phyloP scores from a whole-genome alignment of 2,329 filamentous ascomycete genomes.

The Fusarium sp. region DNA sequence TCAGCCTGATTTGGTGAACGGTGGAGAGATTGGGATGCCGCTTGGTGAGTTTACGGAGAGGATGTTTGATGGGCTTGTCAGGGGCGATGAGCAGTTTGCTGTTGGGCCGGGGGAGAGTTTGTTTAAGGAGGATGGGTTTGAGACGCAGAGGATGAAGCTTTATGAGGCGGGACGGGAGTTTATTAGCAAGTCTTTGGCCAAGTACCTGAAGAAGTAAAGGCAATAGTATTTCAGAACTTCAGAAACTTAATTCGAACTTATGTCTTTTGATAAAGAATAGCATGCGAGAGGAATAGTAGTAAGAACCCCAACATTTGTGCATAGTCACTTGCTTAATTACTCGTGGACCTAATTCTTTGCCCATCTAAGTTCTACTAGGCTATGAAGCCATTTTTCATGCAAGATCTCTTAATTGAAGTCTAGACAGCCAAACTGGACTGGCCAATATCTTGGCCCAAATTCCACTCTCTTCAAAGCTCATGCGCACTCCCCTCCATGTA shows the following conservation, averaged over 20 bases:
- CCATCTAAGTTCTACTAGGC: rapidly evolving
- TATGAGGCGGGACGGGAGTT: conserved; percentile 25
- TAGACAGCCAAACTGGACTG: not conserved
- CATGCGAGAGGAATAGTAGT: no score
- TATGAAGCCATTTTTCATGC: rapidly evolving
- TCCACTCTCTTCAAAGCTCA: not conserved
- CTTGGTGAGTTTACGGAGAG: conserved; percentile 55
- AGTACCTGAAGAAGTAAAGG: conserved; percentile 8
- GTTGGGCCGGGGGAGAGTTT: conserved; percentile 34
- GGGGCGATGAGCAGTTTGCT: conserved; percentile 40
- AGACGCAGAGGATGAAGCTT: conserved; percentile 23
- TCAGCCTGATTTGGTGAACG: conserved; percentile 40
- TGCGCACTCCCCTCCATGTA: not conserved
- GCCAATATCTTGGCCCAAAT: not conserved
- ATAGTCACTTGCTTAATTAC: not conserved
- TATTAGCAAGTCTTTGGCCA: conserved; percentile 16
- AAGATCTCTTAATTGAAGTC: not conserved
- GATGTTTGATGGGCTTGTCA: conserved; percentile 35
- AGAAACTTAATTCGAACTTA: no score
- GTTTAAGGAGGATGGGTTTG: conserved; percentile 39
- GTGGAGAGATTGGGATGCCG: conserved; percentile 49
- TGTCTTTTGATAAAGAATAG: no score
- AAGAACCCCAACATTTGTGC: rapidly evolving
- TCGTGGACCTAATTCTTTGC: not conserved
- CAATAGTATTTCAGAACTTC: rapidly evolving